A percentile compares a stretch with the other conserved stretches of the same genome.
phyloP scores from a whole-genome alignment of 495 filamentous ascomycete species.

The Lepidopterella palustris region DNA sequence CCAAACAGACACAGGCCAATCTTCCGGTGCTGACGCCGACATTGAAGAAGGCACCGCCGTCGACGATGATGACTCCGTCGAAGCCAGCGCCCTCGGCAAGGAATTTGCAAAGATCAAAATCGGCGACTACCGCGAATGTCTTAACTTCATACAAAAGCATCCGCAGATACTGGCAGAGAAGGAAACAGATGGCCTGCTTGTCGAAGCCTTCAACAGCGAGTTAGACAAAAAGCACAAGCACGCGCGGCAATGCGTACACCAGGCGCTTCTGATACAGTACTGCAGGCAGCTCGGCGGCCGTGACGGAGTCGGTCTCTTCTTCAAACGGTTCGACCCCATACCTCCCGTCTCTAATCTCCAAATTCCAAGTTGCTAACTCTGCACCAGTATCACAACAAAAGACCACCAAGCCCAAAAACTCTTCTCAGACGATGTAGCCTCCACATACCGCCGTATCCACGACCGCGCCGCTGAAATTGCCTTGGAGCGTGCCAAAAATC shows the following conservation, averaged over 20 bases:
- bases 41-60: constrained; percentile 49
- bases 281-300: constrained; percentile 81
- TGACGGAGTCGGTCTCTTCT: constrained; percentile 88
- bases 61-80: constrained; percentile 63
- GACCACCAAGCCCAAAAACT: constrained; percentile 87
- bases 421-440: constrained; percentile 86
- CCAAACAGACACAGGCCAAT: constrained; percentile 38
- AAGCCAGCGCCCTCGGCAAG: constrained; percentile 67
- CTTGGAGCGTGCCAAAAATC: constrained; percentile 57
- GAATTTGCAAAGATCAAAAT: constrained; percentile 72
- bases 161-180: constrained; percentile 74
- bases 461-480: constrained; percentile 71
- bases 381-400: constrained; percentile 72
- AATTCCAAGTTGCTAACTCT: constrained; percentile 17
- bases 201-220: constrained; percentile 84
- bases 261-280: constrained; percentile 88
- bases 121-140: constrained; percentile 64
- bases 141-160: constrained; percentile 68
- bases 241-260: constrained; percentile 86
- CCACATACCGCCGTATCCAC: constrained; percentile 76
- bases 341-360: not conserved
- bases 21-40: constrained; percentile 56
- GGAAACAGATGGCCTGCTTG: constrained; percentile 84
- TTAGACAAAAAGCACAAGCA: constrained; percentile 67
- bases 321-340: constrained; percentile 55